Percentiles rank a stretch among this genome's conserved stretches.
phyloP scores from a whole-genome alignment of 257 asterid species.

The Verbena officinalis region DNA sequence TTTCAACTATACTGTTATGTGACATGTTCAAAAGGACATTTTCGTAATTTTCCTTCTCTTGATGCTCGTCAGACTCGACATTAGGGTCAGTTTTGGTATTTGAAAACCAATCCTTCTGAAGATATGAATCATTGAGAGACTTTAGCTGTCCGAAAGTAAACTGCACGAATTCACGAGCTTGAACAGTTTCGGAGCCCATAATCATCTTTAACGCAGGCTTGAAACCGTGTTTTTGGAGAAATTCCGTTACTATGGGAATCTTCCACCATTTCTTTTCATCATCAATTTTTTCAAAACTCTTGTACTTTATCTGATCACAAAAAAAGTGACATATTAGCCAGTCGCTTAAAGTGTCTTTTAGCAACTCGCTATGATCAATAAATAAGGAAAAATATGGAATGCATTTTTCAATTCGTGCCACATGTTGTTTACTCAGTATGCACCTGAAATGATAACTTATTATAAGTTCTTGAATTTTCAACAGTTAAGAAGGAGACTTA shows the following conservation, averaged over 20 bases:
- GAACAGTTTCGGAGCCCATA: conserved; percentile 87
- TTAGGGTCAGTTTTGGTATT: conserved; percentile 25
- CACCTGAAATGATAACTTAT: conserved; percentile 8
- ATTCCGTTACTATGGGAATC: conserved; percentile 80
- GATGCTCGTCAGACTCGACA: conserved; percentile 29
- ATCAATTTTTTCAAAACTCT: conserved; percentile 81
- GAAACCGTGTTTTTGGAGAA: conserved; percentile 73
- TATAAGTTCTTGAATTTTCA: conserved; percentile 11
- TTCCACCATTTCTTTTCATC: conserved; percentile 96
- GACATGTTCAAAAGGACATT: conserved; percentile 37
- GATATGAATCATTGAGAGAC: conserved; percentile 67
- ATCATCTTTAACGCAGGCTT: conserved; percentile 81
- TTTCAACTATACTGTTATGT: conserved; percentile 17
- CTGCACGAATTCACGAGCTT: conserved; percentile 90
- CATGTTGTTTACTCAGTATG: background rate
- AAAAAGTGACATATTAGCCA: conserved; percentile 1
- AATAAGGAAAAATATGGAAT: background rate
- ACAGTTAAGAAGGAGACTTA: conserved; percentile 38
- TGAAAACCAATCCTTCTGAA: conserved; percentile 57
- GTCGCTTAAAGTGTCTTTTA: background rate
- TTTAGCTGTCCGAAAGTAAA: conserved; percentile 89
- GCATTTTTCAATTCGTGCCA: background rate
- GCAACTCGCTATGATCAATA: background rate
- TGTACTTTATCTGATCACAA: conserved; percentile 89
- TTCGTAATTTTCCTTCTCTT: conserved; percentile 27